These are phyloP conservation scores for Penicillium coffeae DNA, from an alignment of 495 filamentous ascomycete genomes.

Conservation along the genomic window DNA sequence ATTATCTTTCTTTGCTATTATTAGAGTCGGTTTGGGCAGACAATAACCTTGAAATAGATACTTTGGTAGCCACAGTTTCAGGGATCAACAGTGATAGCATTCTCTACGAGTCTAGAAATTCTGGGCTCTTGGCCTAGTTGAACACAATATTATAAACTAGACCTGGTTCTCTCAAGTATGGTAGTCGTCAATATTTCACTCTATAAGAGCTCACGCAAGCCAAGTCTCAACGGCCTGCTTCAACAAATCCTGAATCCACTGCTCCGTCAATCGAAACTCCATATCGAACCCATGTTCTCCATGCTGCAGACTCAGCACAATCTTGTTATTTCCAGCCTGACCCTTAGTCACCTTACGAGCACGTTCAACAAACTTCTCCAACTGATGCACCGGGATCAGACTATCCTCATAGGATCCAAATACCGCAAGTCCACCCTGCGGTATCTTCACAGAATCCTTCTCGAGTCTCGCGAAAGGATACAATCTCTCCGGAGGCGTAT, in stretches of 20 bases:
- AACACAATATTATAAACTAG: no score
- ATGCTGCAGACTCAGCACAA: constrained; percentile 19
- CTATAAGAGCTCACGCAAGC: constrained; percentile 12
- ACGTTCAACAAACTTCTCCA: constrained; percentile 24
- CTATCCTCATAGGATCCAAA: neutral
- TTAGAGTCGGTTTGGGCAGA: no score
- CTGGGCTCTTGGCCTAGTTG: no score
- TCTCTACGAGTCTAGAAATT: no score
- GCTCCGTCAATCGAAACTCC: constrained; percentile 9
- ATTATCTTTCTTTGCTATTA: no score
- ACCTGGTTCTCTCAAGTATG: no score
- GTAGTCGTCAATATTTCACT: neutral
- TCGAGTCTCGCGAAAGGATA: neutral
- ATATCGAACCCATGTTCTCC: constrained; percentile 31
- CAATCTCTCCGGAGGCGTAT: constrained; percentile 10
- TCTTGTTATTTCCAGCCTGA: constrained; percentile 10
- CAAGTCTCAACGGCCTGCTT: constrained; percentile 16
- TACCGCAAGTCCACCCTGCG: neutral
- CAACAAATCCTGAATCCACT: constrained; percentile 19
- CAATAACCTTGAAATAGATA: no score
- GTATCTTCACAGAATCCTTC: neutral
- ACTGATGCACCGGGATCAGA: constrained; percentile 16
- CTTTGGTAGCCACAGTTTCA: no score
- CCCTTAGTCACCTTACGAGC: constrained; percentile 15
- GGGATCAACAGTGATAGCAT: no score